Conservation (phyloP, 208 protist genomes). For the Crithidia thermophila region DNA sequence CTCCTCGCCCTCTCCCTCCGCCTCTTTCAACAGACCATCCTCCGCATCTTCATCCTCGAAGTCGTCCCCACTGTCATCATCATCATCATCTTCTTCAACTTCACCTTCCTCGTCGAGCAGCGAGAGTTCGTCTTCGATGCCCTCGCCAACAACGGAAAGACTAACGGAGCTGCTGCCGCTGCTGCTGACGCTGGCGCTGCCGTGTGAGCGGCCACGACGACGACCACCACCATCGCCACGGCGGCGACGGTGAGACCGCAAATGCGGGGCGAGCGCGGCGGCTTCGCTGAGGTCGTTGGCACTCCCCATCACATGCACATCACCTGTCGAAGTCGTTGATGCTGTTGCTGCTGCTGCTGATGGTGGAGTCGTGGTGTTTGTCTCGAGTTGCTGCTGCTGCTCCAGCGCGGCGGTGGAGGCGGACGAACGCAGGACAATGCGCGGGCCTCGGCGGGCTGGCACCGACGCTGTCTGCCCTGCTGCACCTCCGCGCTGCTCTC, state of each 20-base stretch:
- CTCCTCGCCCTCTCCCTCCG: too few species aligned
- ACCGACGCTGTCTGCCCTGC: background rate
- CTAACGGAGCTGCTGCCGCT: constrained; percentile 23
- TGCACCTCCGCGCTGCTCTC: background rate
- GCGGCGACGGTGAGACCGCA: background rate
- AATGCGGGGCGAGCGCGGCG: background rate
- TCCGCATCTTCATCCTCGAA: background rate
- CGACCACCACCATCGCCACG: too few species aligned
- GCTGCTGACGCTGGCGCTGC: background rate
- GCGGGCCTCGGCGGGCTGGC: constrained; percentile 9
- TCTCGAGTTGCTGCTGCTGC: too few species aligned
- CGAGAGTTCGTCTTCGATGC: constrained; percentile 6
- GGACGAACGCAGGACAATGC: background rate
- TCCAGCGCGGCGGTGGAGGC: background rate
- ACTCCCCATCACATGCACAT: too few species aligned
- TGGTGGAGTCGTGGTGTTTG: too few species aligned
- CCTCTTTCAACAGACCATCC: too few species aligned
- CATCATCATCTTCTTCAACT: too few species aligned
- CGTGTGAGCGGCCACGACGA: background rate
- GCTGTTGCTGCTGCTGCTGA: too few species aligned
- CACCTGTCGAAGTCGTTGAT: too few species aligned
- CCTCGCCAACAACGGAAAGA: constrained; percentile 2
- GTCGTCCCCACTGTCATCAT: constrained; percentile 1
- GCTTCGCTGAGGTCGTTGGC: background rate
- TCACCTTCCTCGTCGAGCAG: background rate